phyloP scores from a whole-genome alignment of 1,139 yeast species.

The Hanseniaspora gamundiae region DNA sequence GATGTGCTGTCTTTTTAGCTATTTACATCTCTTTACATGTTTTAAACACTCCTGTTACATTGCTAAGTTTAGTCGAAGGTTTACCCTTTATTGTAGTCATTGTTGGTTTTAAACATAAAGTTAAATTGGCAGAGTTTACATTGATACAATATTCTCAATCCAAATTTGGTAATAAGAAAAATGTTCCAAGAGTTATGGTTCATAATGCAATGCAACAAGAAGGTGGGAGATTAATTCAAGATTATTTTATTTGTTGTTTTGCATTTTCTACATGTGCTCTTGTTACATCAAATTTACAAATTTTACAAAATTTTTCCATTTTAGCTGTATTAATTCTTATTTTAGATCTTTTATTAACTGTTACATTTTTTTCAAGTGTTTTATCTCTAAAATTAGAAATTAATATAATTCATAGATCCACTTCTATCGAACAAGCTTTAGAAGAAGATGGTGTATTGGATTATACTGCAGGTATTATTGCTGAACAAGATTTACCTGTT shows the following conservation, averaged over 20 bases:
- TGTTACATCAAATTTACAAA: conserved; percentile 60
- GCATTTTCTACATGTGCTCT: conserved; percentile 58
- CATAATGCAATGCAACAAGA: conserved; percentile 51
- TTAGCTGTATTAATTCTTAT: conserved; percentile 62
- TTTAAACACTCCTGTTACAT: conserved; percentile 48
- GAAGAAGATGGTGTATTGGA: conserved; percentile 90
- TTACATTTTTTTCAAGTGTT: conserved; percentile 78
- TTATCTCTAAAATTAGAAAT: conserved; percentile 85
- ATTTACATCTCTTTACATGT: conserved; percentile 45
- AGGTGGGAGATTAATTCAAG: conserved; percentile 64
- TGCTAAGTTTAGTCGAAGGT: conserved; percentile 78
- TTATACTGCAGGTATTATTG: conserved; percentile 59
- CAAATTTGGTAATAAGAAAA: conserved; percentile 21
- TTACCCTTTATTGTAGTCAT: conserved; percentile 88
- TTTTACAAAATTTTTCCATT: conserved; percentile 76
- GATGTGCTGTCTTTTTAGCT: conserved; percentile 80
- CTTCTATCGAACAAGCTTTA: conserved; percentile 65
- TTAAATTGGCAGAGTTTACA: conserved; percentile 50
- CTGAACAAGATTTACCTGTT: conserved; percentile 31
- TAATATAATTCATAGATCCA: conserved; percentile 75
- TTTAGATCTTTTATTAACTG: conserved; percentile 62
- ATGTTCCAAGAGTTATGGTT: conserved; percentile 29
- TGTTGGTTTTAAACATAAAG: conserved; percentile 85
- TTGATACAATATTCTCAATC: conserved; percentile 22
- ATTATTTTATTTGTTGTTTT: conserved; percentile 61